A percentile compares a stretch with the other conserved stretches of the same genome.
Evolutionary conservation across 2,329 filamentous ascomycete genomes (phyloP).

Genomic region (Aspergillus oerlinghausenensis): DNA sequence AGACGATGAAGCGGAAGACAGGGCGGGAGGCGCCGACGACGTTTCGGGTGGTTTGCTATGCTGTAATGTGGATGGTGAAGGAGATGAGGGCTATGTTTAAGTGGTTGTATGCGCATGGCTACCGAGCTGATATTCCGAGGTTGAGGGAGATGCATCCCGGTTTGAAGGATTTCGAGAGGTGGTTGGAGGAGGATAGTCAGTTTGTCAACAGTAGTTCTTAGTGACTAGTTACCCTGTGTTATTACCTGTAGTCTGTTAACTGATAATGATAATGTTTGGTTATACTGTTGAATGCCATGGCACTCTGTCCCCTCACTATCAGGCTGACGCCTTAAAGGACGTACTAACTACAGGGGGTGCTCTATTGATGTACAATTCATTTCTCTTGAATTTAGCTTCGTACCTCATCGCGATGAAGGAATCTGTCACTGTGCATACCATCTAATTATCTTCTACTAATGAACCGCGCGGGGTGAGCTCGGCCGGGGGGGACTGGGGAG

Average conservation of each 20-base stretch:
- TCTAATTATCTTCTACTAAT: background rate
- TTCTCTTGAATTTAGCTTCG: no score
- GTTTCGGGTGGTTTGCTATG: slow-evolving; percentile 33
- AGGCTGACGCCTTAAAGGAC: no score
- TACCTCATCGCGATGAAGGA: no score
- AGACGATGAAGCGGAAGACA: slow-evolving; percentile 44
- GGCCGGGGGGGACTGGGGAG: background rate
- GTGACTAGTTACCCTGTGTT: no score
- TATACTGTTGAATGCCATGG: background rate
- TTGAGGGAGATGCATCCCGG: slow-evolving; percentile 42
- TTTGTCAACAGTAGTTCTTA: slow-evolving; percentile 16
- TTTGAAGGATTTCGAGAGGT: slow-evolving; percentile 46
- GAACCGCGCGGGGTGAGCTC: background rate
- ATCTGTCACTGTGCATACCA: no score
- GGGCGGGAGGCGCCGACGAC: slow-evolving; percentile 40
- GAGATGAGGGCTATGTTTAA: slow-evolving; percentile 37
- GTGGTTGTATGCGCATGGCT: slow-evolving; percentile 50
- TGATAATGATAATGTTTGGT: no score
- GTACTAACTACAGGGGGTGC: no score
- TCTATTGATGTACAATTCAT: no score
- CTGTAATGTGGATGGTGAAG: background rate
- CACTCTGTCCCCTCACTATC: no score
- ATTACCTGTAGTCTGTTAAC: no score
- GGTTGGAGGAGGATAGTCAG: slow-evolving; percentile 46
- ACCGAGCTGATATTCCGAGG: slow-evolving; percentile 42